Evolutionary conservation across 768 basidiomycete species (phyloP).

Genomic region (Russula compacta): DNA sequence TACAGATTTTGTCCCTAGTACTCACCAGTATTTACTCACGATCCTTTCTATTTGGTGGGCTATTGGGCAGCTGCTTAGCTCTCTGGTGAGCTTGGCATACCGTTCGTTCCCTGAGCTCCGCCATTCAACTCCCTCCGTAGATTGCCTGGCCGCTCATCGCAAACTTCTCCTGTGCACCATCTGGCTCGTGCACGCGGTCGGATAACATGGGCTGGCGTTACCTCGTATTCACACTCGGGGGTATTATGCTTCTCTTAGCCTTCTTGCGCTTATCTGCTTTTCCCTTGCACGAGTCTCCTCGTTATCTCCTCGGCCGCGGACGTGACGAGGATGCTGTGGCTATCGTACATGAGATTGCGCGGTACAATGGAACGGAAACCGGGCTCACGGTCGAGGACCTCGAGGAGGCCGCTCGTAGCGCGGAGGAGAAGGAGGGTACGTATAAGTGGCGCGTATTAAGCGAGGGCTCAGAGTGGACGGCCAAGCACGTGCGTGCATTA

Average conservation of each 20-base stretch:
- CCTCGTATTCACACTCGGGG: conserved; percentile 45
- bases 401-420: conserved; percentile 24
- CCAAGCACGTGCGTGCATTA: conserved; percentile 45
- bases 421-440: conserved; percentile 9
- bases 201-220: conserved; percentile 62
- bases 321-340: conserved; percentile 42
- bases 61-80: conserved; percentile 43
- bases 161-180: conserved; percentile 40
- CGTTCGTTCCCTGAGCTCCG: neutral
- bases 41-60: conserved; percentile 53
- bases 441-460: conserved; percentile 26
- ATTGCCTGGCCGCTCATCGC: conserved; percentile 53
- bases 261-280: conserved; percentile 44
- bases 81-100: conserved; percentile 30
- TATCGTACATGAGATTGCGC: conserved; percentile 40
- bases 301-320: conserved; percentile 47
- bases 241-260: conserved; percentile 45
- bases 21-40: conserved; percentile 51
- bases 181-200: conserved; percentile 31
- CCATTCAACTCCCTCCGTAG: conserved; percentile 22
- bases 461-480: conserved; percentile 34
- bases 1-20: conserved; percentile 41
- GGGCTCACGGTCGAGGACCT: conserved; percentile 40
- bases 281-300: conserved; percentile 46
- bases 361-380: conserved; percentile 38